These are phyloP conservation scores for Escallonia herrerae DNA, from an alignment of 129 eudicot species.

Conservation along the genomic window DNA sequence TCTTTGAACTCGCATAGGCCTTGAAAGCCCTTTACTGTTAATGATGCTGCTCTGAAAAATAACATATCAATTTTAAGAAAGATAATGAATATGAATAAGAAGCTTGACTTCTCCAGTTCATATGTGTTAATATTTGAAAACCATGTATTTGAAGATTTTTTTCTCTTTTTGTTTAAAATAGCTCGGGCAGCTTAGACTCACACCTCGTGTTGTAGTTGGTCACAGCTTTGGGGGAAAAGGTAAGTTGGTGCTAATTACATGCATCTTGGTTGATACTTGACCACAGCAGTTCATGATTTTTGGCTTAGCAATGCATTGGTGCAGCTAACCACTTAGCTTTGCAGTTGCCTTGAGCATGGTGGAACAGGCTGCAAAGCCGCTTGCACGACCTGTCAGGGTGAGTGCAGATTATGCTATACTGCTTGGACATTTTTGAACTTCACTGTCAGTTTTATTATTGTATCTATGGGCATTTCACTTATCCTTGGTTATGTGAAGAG, in stretches of 20 bases:
- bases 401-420: conserved; percentile 12
- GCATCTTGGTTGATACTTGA: neutral
- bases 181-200: conserved; percentile 77
- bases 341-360: conserved; percentile 98
- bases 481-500: too few species aligned
- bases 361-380: conserved; percentile 95
- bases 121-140: too few species aligned
- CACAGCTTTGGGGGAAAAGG: conserved; percentile 99
- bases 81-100: too few species aligned
- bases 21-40: too few species aligned
- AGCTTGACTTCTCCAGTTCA: too few species aligned
- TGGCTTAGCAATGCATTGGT: too few species aligned
- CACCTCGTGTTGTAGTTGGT: conserved; percentile 90
- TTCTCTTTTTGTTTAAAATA: conserved; percentile 27
- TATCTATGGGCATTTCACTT: neutral
- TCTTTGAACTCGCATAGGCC: too few species aligned
- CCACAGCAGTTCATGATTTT: neutral
- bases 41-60: too few species aligned
- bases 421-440: neutral
- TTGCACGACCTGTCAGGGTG: conserved; percentile 90
- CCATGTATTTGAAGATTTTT: conserved; percentile 5
- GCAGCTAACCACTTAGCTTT: conserved; percentile 7
- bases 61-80: too few species aligned
- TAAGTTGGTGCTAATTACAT: conserved; percentile 11
- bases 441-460: neutral